Base-by-base conservation (phyloP, 2,329 filamentous ascomycete genomes). In the Dactylellina leptospora region DNA sequence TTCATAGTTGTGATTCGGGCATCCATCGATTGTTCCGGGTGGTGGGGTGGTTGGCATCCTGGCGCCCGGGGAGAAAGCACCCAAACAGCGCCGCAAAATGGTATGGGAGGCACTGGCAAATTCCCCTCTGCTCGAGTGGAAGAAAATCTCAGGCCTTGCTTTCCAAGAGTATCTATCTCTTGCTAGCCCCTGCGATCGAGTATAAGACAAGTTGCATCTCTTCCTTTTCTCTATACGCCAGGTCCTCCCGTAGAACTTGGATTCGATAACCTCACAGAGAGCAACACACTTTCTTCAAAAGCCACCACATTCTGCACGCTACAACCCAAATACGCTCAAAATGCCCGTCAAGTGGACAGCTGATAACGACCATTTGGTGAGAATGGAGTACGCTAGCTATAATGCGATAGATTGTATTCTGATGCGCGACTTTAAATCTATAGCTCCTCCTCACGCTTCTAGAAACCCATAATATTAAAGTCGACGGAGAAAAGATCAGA, bases 261-360 rank as follows among this genome's bases (percentile, higher is more conserved):
- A 16, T 20, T 16, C 10, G 28, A 40, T 4, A 44, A 18, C 25
- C 38, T 30, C 18, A 11, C 6, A 10, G n/a, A 61, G 40, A 18
- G 2, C 64, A 70, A 62, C 64, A 36, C 38, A 42, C 56, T 62
- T 36, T 28, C 16, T 13, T 38, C 25, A 30, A 30, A 30, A 44
- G 20, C 30, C 30, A 6, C 30, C 30, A 13, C 40, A 36, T n/a
- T 9, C 38, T 22, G 27, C 6, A 23, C 33, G 22, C 33, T 58
- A 23, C 16, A 55, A 10, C 25, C n/a, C n/a, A 13, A 44, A 48
- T 22, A 51, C 18, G 16, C 2, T 18, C 2, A 63, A 71, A 47
- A 71, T 71, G 66, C 66, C 66, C 38, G 58, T 71, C 4, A 71
- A 71, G 30, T 71, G 66, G 66, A 63, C 66, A 3, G 66, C 66